phyloP scores from a whole-genome alignment of 1,284 basidiomycete species.

The Boletus hoseneyae region DNA sequence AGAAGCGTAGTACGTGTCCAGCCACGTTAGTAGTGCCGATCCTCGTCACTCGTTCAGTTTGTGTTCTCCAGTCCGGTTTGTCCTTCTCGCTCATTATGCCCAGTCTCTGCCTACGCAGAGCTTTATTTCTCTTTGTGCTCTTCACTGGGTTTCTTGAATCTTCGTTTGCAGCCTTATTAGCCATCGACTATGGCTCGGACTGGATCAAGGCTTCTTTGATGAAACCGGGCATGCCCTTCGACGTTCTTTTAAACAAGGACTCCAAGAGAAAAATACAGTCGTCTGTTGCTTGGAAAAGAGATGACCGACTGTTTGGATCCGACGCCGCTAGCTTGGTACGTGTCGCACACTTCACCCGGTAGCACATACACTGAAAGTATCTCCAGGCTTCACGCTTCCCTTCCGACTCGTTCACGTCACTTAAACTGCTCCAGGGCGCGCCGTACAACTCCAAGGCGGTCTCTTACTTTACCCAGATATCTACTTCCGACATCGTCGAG shows the following conservation, averaged over 20 bases:
- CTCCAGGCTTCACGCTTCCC: conserved; percentile 87
- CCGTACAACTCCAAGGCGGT: conserved; percentile 61
- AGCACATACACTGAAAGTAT: conserved; percentile 4
- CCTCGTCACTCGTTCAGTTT: conserved; percentile 8
- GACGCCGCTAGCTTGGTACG: conserved; percentile 86
- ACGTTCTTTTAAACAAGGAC: conserved; percentile 94
- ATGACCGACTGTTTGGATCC: conserved; percentile 84
- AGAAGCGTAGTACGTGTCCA: conserved; percentile 18
- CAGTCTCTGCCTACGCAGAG: conserved; percentile 29
- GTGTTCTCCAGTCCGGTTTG: conserved; percentile 6
- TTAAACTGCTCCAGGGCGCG: conserved; percentile 86
- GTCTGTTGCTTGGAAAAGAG: conserved; percentile 83
- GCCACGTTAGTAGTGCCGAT: conserved; percentile 21
- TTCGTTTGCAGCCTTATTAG: conserved; percentile 60
- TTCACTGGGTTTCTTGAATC: conserved; percentile 23
- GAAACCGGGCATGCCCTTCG: conserved; percentile 95
- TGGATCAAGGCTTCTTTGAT: conserved; percentile 96
- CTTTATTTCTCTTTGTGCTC: conserved; percentile 25
- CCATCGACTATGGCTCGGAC: conserved; percentile 95
- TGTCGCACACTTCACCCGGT: conserved; percentile 16
- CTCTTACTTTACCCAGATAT: conserved; percentile 66
- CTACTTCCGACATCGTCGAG: conserved; percentile 54
- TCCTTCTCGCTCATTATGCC: conserved; percentile 17
- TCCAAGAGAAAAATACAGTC: conserved; percentile 95
- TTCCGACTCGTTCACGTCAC: conserved; percentile 78